Conservation (phyloP, 345 rosid genomes). For the Citrus unshiu region DNA sequence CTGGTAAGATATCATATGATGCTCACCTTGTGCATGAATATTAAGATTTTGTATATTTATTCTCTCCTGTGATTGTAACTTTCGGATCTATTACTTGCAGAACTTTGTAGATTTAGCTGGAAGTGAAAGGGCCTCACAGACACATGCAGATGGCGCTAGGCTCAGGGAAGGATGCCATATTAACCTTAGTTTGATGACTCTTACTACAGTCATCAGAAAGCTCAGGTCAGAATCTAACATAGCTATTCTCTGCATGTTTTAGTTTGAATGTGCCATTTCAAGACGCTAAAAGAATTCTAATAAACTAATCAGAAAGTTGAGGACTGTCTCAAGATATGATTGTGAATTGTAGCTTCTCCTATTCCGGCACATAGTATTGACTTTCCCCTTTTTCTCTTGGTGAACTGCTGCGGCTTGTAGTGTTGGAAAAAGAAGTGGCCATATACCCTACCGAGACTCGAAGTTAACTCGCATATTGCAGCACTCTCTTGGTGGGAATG, state of each 20-base stretch:
- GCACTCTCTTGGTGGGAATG: constrained; percentile 99
- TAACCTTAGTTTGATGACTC: constrained; percentile 97
- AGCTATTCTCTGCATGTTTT: background rate
- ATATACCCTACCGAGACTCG: constrained; percentile 94
- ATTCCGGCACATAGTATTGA: background rate
- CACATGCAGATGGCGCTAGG: constrained; percentile 93
- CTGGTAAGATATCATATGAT: constrained; percentile 49
- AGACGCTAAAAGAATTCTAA: background rate
- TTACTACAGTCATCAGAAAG: constrained; percentile 96
- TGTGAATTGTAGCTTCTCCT: too few relatives aligned
- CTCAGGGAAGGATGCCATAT: constrained; percentile 99
- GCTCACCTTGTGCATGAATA: background rate
- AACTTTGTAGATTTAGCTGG: constrained; percentile 99
- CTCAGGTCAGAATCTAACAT: constrained; percentile 53
- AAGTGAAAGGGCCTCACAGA: constrained; percentile 98
- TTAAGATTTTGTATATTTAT: background rate
- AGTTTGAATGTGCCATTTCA: background rate
- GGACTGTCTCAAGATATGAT: background rate
- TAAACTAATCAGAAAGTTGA: background rate
- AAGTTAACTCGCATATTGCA: constrained; percentile 97
- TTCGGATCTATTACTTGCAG: constrained; percentile 43
- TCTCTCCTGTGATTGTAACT: constrained; percentile 4
- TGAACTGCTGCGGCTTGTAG: constrained; percentile 30
- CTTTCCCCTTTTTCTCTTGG: constrained; percentile 10
- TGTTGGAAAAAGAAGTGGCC: constrained; percentile 94